Evolutionary conservation across 2,329 filamentous ascomycete species (phyloP), one percentile per base, ranked within the genome.

Genomic region (Stromatinia cepivora): DNA sequence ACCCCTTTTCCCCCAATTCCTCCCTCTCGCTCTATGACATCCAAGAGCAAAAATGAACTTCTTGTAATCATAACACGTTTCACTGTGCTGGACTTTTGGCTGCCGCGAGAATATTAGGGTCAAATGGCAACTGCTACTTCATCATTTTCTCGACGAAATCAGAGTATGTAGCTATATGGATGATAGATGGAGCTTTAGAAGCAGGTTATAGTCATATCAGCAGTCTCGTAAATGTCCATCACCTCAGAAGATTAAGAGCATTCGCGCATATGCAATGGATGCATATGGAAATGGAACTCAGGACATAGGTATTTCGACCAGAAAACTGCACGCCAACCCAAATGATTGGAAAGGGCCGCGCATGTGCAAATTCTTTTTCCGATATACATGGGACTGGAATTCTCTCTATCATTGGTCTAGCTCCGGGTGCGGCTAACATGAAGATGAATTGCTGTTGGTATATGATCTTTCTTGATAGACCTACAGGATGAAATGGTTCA

Each of bases 181-280:
- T 65, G 5, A 54, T 53, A 50, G n/a, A 42, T 28, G 46, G 39
- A 39, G 22, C 61, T 36, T 52, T 63, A 46, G 61, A 63, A n/a
- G 61, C 69, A 20, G 57, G n/a, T 25, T 61, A 61, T 45, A 31
- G 52, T 71, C 46, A 71, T 54, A 45, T 71, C 69, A n/a, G 59
- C 59, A n/a, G 69, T 57, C 34, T 71, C 66, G 56, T 53, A 22
- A 69, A 39, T 39, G 10, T 10, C 36, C 36, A 39, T 39, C 36
- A 39, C 36, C 36, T n/a, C n/a, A 8, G 25, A 4, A 20, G 13
- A 58, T 20, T n/a, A 17, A n/a, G 20, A 25, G n/a, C 3, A 28
- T 42, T 15, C 36, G 10, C 4, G 4, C 2, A 45, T 59, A 15
- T 59, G 15, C 36, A 28, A 39, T 46, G 17, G 20, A 3, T n/a